Evolutionary conservation across 2,329 filamentous ascomycete genomes (phyloP).

Genomic region (Colletotrichum truncatum): DNA sequence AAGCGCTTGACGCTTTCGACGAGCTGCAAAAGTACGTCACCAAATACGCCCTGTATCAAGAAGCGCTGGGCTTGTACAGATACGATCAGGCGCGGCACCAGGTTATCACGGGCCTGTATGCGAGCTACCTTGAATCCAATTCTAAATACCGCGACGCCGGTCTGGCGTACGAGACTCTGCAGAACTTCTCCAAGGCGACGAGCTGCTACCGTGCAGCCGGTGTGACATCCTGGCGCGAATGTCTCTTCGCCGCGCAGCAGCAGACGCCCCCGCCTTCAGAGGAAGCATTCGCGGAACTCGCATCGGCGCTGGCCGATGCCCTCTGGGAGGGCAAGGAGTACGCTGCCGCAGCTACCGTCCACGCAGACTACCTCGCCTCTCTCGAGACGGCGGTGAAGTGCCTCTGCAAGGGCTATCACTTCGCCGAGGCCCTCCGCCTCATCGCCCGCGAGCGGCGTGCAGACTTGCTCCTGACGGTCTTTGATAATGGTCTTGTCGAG

Average conservation of each 20-base stretch:
- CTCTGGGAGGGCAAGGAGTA: conserved; percentile 88
- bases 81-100: conserved; percentile 77
- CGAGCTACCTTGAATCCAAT: conserved; percentile 76
- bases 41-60: conserved; percentile 82
- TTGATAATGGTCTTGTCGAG: conserved; percentile 84
- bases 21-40: conserved; percentile 81
- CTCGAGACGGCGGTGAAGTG: conserved; percentile 75
- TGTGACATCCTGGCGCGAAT: conserved; percentile 84
- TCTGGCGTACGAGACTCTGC: conserved; percentile 88
- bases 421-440: conserved; percentile 87
- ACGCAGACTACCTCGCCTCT: conserved; percentile 82
- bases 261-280: conserved; percentile 67
- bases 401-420: conserved; percentile 87
- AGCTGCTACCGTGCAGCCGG: conserved; percentile 86
- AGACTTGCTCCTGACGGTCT: conserved; percentile 70
- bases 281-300: conserved; percentile 72
- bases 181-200: conserved; percentile 77
- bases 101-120: conserved; percentile 80
- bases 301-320: conserved; percentile 78
- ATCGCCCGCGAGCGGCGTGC: conserved; percentile 68
- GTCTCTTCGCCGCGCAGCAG: conserved; percentile 80
- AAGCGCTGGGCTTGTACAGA: conserved; percentile 82
- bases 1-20: conserved; percentile 77
- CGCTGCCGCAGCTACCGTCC: conserved; percentile 78
- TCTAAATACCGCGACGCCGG: conserved; percentile 89